Evolutionary conservation across 306 rosid species (phyloP), one percentile per base, ranked within the genome.

Genomic region (Acacia crassicarpa): DNA sequence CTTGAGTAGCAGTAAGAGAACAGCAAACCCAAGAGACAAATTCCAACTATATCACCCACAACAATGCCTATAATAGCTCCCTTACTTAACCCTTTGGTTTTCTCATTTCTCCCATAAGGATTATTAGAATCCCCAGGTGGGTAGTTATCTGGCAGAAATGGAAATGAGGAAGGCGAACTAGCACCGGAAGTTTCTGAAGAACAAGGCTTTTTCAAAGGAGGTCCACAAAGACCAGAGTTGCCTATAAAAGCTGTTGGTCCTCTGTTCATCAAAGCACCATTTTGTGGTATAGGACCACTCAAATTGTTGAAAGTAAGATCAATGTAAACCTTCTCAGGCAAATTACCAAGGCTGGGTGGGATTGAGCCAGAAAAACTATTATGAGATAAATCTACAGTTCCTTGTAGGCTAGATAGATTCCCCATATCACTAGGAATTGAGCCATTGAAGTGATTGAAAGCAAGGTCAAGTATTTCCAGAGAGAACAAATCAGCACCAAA

Each of bases 221-320:
- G 93, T 49, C 98, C 99, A 82, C 99, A 95, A 10, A 95, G 91
- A 62, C 90, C 90, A 82, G 94, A 94, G 72, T 95, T 95, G 22
- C 99, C 99, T 79, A 95, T 89, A 77, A 95, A 95, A 78, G 99
- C 99, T 65, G 99, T 95, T 43, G 99, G 99, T 44, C 99, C 99
- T 95, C 99, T 91, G 56, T 95, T 95, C 89, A 93, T 89, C 27
- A 95, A 89, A 89, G 99, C 98, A 84, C 99, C 99, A 78, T 78
- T 95, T 81, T 95, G 99, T 1, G 99, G 99, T 74, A 95, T 91
- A 16, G 99, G 87, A 72, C 99, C 99, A 68, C 87, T 91, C 77
- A 95, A 85, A 90, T 92, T 85, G 78, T 93, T 95, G 62, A 84
- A 90, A 67, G 97, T 91, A 27, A 95, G 93, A 89, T 95, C 99